phyloP scores from a whole-genome alignment of 208 protist genomes.

The Acanthamoeba triangularis region DNA sequence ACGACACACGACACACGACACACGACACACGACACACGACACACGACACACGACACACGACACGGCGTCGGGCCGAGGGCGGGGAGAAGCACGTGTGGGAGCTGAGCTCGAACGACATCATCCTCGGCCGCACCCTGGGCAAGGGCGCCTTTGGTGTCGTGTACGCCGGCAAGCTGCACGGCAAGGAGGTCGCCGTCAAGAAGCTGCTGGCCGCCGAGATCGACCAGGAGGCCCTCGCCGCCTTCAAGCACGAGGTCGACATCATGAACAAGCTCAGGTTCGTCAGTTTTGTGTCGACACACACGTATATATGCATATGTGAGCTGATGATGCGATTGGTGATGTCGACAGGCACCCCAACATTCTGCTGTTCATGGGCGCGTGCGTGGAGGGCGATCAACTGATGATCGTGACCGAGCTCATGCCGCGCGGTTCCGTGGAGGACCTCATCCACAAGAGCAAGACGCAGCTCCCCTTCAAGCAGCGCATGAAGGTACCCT shows the following conservation, averaged over 20 bases:
- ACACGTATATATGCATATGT: no score
- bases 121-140: constrained; percentile 7
- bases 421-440: constrained; percentile 57
- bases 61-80: background rate
- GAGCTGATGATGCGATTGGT: no score
- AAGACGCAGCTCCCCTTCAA: constrained; percentile 32
- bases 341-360: constrained; percentile 47
- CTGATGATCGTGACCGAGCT: constrained; percentile 70
- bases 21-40: no score
- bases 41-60: background rate
- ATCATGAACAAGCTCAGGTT: constrained; percentile 75
- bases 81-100: constrained; percentile 69
- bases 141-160: constrained; percentile 62
- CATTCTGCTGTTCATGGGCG: constrained; percentile 74
- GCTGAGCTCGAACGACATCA: constrained; percentile 41
- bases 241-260: constrained; percentile 69
- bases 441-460: constrained; percentile 67
- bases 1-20: background rate
- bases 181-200: constrained; percentile 72
- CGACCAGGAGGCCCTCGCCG: constrained; percentile 40
- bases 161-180: constrained; percentile 68
- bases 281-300: background rate
- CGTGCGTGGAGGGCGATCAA: constrained; percentile 42
- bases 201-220: constrained; percentile 52
- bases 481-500: constrained; percentile 53